Evolutionary conservation across 257 asterid genomes (phyloP).

Genomic region (Ilex aquifolium): DNA sequence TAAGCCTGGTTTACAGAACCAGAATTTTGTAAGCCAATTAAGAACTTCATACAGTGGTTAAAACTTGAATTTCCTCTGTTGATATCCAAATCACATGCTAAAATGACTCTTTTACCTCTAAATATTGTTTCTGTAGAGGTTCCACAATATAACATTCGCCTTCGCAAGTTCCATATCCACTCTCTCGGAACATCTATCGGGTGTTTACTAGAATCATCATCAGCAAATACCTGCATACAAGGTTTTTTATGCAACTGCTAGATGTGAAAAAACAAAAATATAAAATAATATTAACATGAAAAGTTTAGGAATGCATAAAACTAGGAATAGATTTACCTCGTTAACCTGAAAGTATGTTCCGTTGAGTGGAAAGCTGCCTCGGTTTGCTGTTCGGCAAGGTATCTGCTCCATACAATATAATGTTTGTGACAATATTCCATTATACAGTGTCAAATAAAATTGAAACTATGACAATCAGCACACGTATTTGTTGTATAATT

Average conservation of each 20-base stretch:
- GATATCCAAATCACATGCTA: background rate
- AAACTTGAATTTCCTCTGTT: background rate
- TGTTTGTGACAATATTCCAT: background rate
- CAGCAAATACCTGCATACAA: conserved; percentile 55
- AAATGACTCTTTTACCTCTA: conserved; percentile 33
- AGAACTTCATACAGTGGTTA: background rate
- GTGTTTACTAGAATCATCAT: conserved; percentile 37
- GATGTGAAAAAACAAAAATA: too few relatives aligned
- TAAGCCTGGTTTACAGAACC: conserved; percentile 28
- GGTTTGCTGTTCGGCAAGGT: conserved; percentile 55
- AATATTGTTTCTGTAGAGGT: conserved; percentile 32
- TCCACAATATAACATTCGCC: conserved; percentile 41
- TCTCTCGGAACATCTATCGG: conserved; percentile 41
- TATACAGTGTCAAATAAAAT: too few relatives aligned
- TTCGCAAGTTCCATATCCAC: conserved; percentile 27
- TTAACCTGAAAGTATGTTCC: conserved; percentile 79
- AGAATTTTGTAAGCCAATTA: background rate
- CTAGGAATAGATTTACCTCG: conserved; percentile 38
- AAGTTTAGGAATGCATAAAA: too few relatives aligned
- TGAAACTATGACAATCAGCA: too few relatives aligned
- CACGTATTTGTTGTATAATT: background rate
- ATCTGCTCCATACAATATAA: conserved; percentile 27
- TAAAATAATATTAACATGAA: too few relatives aligned
- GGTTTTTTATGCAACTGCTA: too few relatives aligned
- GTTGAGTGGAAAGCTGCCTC: conserved; percentile 62